Evolutionary conservation across 2,329 filamentous ascomycete genomes (phyloP), one percentile per base, ranked within the genome.

Genomic region (Aspergillus ustus): DNA sequence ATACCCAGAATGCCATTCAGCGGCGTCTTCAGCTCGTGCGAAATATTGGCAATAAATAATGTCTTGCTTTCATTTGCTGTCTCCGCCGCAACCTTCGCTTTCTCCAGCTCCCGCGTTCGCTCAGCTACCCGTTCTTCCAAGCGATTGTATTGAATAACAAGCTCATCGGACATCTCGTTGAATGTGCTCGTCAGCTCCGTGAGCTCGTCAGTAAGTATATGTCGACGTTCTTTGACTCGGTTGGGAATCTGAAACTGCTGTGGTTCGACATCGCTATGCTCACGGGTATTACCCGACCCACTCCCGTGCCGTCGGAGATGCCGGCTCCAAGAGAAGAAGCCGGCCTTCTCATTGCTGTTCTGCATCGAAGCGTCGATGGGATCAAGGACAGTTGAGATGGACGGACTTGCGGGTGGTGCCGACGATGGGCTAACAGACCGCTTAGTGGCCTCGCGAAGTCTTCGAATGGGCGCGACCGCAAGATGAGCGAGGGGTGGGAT

Each of bases 31-130:
- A 97, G 83, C 75, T 97, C 86, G 66, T 89, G 84, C 1, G 69
- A 87, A 49, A 97, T 96, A 69, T 97, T 97, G n/a, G 93, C 93
- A 66, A 97, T 96, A 77, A 97, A 97, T 4, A 97, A 79, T 0
- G 93, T 97, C 79, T 97, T 97, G 82, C 92, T 96, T 78, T 97
- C 91, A 70, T 97, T 97, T 3, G 93, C 93, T n/a, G 91, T 91
- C 76, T 97, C 93, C 1, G 93, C 93, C 1, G 92, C 92, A 78
- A 92, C 92, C 75, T 97, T 97, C 80, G 90, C 96, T 63, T 92
- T 87, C 72, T 96, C 92, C 0, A 97, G 82, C 75, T 97, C 91
- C 40, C 86, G 86, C 0, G 93, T 97, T 59, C 93, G 85, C 73
- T 93, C 88, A 7, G 87, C 87, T 1, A 97, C 93, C 69, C 94